Evolutionary conservation across 306 rosid genomes (phyloP).

Genomic region (Mucuna pruriens): DNA sequence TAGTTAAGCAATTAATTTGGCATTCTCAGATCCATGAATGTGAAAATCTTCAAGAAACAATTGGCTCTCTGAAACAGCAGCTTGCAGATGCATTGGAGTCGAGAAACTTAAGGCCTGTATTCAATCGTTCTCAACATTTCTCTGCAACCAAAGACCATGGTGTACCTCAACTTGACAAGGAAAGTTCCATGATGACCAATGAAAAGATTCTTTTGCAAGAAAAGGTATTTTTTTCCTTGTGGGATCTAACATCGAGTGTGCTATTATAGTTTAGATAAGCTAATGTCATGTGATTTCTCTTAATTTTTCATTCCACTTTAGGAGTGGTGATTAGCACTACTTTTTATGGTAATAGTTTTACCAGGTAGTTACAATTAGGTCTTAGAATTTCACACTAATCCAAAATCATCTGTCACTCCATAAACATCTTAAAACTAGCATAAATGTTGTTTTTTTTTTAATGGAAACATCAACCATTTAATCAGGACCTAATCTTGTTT

Average conservation of each 20-base stretch:
- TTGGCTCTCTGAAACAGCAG: slow-evolving; percentile 82
- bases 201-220: slow-evolving; percentile 53
- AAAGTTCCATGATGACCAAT: slow-evolving; percentile 30
- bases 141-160: slow-evolving; percentile 46
- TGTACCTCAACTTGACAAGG: slow-evolving; percentile 48
- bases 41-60: slow-evolving; percentile 72
- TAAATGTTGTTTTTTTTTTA: neutral
- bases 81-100: slow-evolving; percentile 70
- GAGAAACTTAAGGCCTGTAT: slow-evolving; percentile 50
- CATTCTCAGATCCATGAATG: slow-evolving; percentile 72
- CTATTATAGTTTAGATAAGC: neutral
- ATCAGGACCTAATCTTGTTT: neutral
- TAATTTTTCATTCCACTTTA: slow-evolving; percentile 23
- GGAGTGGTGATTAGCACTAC: neutral
- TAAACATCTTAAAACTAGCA: neutral
- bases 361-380: neutral
- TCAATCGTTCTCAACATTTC: slow-evolving; percentile 44
- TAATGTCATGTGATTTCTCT: slow-evolving; percentile 4
- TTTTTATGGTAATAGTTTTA: neutral
- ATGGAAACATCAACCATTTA: neutral
- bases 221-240: slow-evolving; percentile 56
- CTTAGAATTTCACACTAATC: neutral
- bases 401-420: neutral
- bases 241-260: slow-evolving; percentile 4
- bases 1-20: slow-evolving; percentile 30